These are phyloP conservation scores for Cenchrus fungigraminus DNA, from an alignment of 176 grass and related monocot genomes.

Conservation along the genomic window DNA sequence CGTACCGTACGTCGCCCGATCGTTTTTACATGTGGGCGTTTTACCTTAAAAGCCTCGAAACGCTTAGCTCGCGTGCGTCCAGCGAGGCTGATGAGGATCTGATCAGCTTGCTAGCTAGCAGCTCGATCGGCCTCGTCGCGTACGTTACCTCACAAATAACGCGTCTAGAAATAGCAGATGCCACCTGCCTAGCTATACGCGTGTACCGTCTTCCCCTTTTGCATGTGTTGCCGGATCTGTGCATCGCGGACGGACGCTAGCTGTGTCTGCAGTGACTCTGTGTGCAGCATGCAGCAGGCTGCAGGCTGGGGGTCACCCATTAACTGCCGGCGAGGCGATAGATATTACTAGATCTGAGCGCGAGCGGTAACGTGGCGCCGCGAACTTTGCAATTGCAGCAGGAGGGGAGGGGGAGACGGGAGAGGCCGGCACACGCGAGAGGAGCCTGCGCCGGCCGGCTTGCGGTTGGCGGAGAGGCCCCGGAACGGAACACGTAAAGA, in stretches of 20 bases:
- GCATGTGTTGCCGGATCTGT: background rate
- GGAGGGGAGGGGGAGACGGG: too few species aligned
- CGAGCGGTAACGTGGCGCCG: slow-evolving; percentile 7
- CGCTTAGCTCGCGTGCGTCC: background rate
- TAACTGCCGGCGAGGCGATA: background rate
- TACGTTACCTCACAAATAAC: too few species aligned
- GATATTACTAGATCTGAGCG: too few species aligned
- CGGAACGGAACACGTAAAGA: slow-evolving; percentile 29
- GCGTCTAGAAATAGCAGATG: too few species aligned
- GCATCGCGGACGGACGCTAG: background rate
- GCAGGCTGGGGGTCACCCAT: background rate
- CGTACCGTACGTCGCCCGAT: too few species aligned
- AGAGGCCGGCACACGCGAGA: background rate
- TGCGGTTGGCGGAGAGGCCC: background rate
- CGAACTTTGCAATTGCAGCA: background rate
- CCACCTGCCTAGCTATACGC: too few species aligned
- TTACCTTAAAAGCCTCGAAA: slow-evolving; percentile 1
- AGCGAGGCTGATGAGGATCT: background rate
- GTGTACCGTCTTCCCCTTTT: background rate
- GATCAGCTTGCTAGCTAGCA: too few species aligned
- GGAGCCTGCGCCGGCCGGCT: slow-evolving; percentile 7
- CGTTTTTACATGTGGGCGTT: background rate
- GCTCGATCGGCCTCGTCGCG: background rate
- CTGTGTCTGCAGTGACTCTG: background rate
- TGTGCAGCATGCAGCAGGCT: too few species aligned